Base-by-base conservation (phyloP, 106 monocot species). In the Allium fistulosum region DNA sequence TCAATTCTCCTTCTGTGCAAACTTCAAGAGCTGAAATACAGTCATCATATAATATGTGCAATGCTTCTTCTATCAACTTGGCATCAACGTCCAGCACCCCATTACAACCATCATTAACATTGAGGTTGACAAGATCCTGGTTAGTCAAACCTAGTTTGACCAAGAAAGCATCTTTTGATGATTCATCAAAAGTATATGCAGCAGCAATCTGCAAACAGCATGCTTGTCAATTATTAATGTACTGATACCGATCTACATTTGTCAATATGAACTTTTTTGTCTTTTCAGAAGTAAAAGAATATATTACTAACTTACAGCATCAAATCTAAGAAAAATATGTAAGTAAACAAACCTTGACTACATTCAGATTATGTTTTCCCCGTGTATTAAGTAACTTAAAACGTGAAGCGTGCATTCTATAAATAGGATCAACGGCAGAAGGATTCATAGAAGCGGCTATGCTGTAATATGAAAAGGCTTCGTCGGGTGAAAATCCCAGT, bases 1-100 rank as follows among this genome's bases (percentile, higher is more conserved):
- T 93, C 70, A 99, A 73, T 51, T 99, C 99, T 48, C 99, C 99
- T 83, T 99, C 99, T 37, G 80, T 81, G 49, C 99, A 99, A 17
- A 76, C 70, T 68, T 76, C 72, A 70, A 99, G 84, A 27, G 83
- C 99, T 57, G 74, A 77, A 46, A 99, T 65, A 65, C 93, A 99
- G 71, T 99, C 93, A 49, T 90, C 70, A 66, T 85, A 99, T 18
- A 99, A 87, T 60, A 90, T 62, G 62, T 83, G 82, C 87, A 92
- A 93, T 11, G 74, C 99, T 62, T 85, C 79, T 55, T 93, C 93
- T 49, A 93, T 63, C 47, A 82, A 61, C 27, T 80, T 63, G 71
- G 74, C 61, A 27, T 87, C 83, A 66, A 71, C 52, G 27, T 47
- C 28, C 57, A 51, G 75, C 67, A 75, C 65, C 11, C 66, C 76